These are phyloP conservation scores for Cnidoscolus chayamansa DNA, from an alignment of 441 rosid species.

Conservation along the genomic window DNA sequence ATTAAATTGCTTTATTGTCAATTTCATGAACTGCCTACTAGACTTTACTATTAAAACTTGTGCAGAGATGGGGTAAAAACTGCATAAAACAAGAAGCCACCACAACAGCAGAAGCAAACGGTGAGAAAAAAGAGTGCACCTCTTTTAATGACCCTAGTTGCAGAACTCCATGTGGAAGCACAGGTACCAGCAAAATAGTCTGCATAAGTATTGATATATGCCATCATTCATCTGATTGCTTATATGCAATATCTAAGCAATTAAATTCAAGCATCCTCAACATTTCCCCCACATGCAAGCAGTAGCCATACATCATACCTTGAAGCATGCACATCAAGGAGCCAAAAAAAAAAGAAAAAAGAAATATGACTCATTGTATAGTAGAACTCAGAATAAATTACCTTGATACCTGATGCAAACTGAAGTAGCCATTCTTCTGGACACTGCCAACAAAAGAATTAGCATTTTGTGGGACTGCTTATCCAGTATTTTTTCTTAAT, in stretches of 20 bases:
- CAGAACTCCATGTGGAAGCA: constrained; percentile 58
- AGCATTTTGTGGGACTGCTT: constrained; percentile 14
- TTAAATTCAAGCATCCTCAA: not conserved
- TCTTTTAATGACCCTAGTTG: constrained; percentile 58
- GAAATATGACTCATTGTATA: not conserved
- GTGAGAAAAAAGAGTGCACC: constrained; percentile 36
- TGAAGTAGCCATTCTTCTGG: constrained; percentile 67
- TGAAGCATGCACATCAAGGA: not conserved
- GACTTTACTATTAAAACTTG: not conserved
- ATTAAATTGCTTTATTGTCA: not conserved
- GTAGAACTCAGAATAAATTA: constrained; percentile 24
- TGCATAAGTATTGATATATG: constrained; percentile 32
- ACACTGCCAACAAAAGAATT: constrained; percentile 37
- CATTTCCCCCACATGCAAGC: not conserved
- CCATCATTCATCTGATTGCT: constrained; percentile 4
- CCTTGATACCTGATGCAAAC: constrained; percentile 60
- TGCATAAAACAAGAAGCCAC: constrained; percentile 2
- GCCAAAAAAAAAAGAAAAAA: not conserved
- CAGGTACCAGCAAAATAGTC: constrained; percentile 56
- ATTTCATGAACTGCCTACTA: not conserved
- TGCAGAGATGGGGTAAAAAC: not conserved
- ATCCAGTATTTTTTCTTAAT: not conserved
- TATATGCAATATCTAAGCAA: not conserved
- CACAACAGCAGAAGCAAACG: constrained; percentile 1
- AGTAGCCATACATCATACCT: not conserved